Percentiles rank a stretch among this genome's conserved stretches.
These are phyloP conservation scores for Colletotrichum eleusines DNA, from an alignment of 2,329 filamentous ascomycete species.

Conservation along the genomic window DNA sequence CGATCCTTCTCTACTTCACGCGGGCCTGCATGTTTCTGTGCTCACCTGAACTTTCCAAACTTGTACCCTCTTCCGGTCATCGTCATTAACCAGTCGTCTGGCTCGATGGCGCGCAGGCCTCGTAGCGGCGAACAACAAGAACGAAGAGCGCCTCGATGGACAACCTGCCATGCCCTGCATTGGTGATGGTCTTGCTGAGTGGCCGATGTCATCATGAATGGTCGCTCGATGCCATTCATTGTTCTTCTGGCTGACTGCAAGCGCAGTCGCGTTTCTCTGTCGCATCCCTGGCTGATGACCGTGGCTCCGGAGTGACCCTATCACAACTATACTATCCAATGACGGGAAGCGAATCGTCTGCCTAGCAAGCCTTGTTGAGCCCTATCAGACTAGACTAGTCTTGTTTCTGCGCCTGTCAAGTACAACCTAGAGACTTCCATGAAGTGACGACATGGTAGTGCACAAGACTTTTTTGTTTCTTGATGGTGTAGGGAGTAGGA, in stretches of 20 bases:
- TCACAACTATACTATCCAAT: slow-evolving; percentile 3
- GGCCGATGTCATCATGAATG: slow-evolving; percentile 5
- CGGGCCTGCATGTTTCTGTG: slow-evolving; percentile 1
- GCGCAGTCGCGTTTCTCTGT: background rate
- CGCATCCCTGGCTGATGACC: background rate
- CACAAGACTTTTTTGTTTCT: background rate
- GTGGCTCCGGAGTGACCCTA: background rate
- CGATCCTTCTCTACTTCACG: slow-evolving; percentile 23
- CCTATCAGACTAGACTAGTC: slow-evolving; percentile 5
- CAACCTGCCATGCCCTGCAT: slow-evolving; percentile 9
- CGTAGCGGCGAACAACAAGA: slow-evolving; percentile 18
- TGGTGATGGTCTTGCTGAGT: slow-evolving; percentile 9
- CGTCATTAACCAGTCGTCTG: slow-evolving; percentile 30
- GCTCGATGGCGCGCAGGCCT: slow-evolving; percentile 17
- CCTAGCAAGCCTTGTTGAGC: background rate
- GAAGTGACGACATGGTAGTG: background rate
- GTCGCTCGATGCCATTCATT: slow-evolving; percentile 17
- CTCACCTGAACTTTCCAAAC: slow-evolving; percentile 29
- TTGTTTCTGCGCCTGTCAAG: slow-evolving; percentile 5
- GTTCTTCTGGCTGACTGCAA: background rate
- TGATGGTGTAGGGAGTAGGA: background rate
- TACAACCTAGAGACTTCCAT: background rate
- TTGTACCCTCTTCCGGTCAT: slow-evolving; percentile 9
- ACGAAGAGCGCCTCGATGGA: slow-evolving; percentile 3
- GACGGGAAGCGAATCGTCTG: slow-evolving; percentile 4